Base-by-base conservation (phyloP, 179 eudicot genomes). In the Silene noctiflora region DNA sequence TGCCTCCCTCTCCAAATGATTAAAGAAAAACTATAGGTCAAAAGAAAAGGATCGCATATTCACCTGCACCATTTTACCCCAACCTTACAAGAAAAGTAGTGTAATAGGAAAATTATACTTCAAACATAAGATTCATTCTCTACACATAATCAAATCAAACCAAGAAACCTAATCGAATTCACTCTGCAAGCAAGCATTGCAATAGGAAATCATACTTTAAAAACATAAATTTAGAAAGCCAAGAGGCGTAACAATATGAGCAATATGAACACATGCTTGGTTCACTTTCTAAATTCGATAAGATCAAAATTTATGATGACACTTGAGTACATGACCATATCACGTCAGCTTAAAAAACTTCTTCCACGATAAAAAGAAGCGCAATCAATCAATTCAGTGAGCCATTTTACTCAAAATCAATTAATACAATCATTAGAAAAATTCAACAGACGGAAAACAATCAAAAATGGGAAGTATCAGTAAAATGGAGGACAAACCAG, bases 401-500 rank as follows among this genome's bases (percentile, higher is more conserved):
- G 42, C 42, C 11, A 39, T 4, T 35, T 35, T 35, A 35, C 42
- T 35, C 42, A 5, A 35, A 62, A 67, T 67, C 27, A 68, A 68
- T 42, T 9, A 68, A 53, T 39, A 20, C 55, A 39, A 29, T 27
- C 10, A 29, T 6, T 33, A 35, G 19, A 16, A 21, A 9, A 48
- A 24, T 22, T 70, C 19, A 51, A n/a, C 42, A 22, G 8, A 46
- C n/a, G n/a, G 19, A 20, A 24, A 24, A 22, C 29, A 63, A 33
- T 39, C 39, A 42, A 16, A 24, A 39, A 22, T 9, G n/a, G 62
- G 1, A 64, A 22, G 42, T 3, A 33, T 59, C 19, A 31, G 8
- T 71, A 42, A 46, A 59, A 70, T 31, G 24, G 59, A 64, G 71
- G 77, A 94, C 96, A 86, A 88, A 94, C 98, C 98, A 94, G 95